phyloP scores from a whole-genome alignment of 306 rosid species.

The Dicorynia guianensis region DNA sequence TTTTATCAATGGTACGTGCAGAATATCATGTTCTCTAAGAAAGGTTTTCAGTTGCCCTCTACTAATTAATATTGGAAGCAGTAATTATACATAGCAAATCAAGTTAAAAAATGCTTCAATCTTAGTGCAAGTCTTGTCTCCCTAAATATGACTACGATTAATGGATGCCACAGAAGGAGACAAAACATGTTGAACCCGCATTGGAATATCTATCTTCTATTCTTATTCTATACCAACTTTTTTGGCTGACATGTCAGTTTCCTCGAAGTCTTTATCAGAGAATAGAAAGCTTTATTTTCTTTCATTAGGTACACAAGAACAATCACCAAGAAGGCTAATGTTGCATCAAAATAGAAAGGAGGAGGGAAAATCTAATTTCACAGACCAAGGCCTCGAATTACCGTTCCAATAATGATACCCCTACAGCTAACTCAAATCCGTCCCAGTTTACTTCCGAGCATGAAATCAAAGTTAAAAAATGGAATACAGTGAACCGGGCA shows the following conservation, averaged over 20 bases:
- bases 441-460: slow-evolving; percentile 46
- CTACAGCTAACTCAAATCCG: slow-evolving; percentile 35
- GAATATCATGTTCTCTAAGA: slow-evolving; percentile 7
- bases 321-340: slow-evolving; percentile 41
- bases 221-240: slow-evolving; percentile 39
- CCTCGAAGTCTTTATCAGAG: slow-evolving; percentile 41
- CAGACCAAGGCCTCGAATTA: slow-evolving; percentile 48
- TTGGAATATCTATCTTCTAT: neutral
- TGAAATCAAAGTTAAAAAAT: slow-evolving; percentile 15
- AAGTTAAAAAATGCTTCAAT: slow-evolving; percentile 21
- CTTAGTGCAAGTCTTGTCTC: slow-evolving; percentile 1
- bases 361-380: slow-evolving; percentile 28
- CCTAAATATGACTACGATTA: slow-evolving; percentile 6
- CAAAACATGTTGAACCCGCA: slow-evolving; percentile 34
- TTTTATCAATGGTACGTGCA: slow-evolving; percentile 23
- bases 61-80: neutral
- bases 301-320: slow-evolving; percentile 52
- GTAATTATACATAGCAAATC: slow-evolving; percentile 22
- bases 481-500: slow-evolving; percentile 21
- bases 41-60: neutral
- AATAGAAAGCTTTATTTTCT: slow-evolving; percentile 35
- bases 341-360: slow-evolving; percentile 19
- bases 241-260: slow-evolving; percentile 51
- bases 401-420: slow-evolving; percentile 28
- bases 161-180: slow-evolving; percentile 40